Percentiles rank a stretch among this genome's conserved stretches.
Conservation (phyloP, 192 early-diverging fungal genomes). For the Funneliformis geosporum region DNA sequence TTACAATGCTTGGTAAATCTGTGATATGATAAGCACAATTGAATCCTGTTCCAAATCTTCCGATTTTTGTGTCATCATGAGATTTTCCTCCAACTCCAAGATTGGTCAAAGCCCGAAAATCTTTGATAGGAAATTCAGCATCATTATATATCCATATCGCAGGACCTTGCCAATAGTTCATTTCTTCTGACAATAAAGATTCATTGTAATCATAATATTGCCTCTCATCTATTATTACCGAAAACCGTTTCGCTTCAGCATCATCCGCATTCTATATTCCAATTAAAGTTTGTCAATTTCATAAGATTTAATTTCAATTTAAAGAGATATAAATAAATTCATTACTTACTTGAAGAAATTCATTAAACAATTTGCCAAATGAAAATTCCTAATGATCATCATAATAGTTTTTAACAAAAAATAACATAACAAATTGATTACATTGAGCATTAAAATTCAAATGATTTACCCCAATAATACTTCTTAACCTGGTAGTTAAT, state of each 20-base stretch:
- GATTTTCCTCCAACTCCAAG: slow-evolving; percentile 33
- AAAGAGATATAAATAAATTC: not conserved
- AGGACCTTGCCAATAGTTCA: slow-evolving; percentile 40
- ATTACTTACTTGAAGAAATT: slow-evolving; percentile 1
- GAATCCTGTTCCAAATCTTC: slow-evolving; percentile 40
- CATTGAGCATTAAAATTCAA: not conserved
- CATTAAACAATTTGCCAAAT: not conserved
- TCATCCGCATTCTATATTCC: slow-evolving; percentile 46
- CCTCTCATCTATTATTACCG: slow-evolving; percentile 30
- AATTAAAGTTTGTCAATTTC: slow-evolving; percentile 35
- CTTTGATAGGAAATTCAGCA: slow-evolving; percentile 30
- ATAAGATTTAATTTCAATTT: not conserved
- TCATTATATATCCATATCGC: slow-evolving; percentile 38
- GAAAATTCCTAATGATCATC: not conserved
- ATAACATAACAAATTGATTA: not conserved
- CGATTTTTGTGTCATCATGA: slow-evolving; percentile 33
- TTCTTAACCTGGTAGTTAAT: not conserved
- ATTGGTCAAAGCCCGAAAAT: slow-evolving; percentile 30
- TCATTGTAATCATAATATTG: slow-evolving; percentile 3
- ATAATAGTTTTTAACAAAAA: not conserved
- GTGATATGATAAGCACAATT: slow-evolving; percentile 39
- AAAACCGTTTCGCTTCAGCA: not conserved
- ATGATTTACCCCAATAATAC: not conserved
- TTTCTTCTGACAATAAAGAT: slow-evolving; percentile 28
- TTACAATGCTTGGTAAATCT: slow-evolving; percentile 41